Evolutionary conservation across 345 rosid genomes (phyloP).

Genomic region (Clarkia xantiana): DNA sequence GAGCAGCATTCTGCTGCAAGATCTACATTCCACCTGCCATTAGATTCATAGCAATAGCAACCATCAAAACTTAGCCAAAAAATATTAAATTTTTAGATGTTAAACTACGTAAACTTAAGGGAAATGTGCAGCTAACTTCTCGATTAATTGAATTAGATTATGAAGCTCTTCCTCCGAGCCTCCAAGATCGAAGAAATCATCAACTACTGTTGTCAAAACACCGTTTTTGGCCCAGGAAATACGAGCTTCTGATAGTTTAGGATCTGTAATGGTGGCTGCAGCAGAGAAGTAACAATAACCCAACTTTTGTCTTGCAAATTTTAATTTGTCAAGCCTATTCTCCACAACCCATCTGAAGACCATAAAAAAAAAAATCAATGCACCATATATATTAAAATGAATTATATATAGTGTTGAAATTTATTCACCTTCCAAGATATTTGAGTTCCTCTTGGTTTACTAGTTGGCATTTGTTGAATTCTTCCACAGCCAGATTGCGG

Average conservation of each 20-base stretch:
- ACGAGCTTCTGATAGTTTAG: conserved; percentile 68
- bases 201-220: conserved; percentile 73
- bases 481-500: conserved; percentile 50
- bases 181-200: conserved; percentile 82
- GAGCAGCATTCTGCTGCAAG: conserved; percentile 39
- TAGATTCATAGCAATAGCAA: neutral
- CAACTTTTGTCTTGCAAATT: conserved; percentile 70
- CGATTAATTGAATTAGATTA: conserved; percentile 50
- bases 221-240: conserved; percentile 90
- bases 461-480: conserved; percentile 59
- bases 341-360: conserved; percentile 53
- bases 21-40: conserved; percentile 50
- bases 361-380: neutral
- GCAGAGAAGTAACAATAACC: conserved; percentile 74
- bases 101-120: too few relatives aligned
- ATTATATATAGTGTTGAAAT: neutral
- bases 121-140: too few relatives aligned
- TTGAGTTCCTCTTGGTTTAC: conserved; percentile 47
- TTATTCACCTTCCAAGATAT: conserved; percentile 46
- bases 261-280: conserved; percentile 49
- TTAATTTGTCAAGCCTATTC: conserved; percentile 46
- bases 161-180: conserved; percentile 62
- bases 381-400: too few relatives aligned
- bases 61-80: neutral
- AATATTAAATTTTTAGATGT: too few relatives aligned